Conservation (phyloP, 306 rosid genomes). For the Prunus padus region DNA sequence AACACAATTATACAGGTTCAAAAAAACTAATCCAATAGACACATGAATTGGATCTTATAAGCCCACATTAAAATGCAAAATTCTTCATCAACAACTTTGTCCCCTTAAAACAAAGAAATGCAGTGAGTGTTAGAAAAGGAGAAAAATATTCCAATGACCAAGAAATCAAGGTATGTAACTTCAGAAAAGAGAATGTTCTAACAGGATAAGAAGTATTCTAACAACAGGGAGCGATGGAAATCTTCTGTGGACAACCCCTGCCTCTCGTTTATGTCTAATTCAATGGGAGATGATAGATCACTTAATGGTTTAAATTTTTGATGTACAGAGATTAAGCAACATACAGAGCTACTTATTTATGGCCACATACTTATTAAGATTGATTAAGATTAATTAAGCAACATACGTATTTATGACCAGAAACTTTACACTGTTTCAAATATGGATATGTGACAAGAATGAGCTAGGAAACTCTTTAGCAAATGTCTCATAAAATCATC, state of each 20-base stretch:
- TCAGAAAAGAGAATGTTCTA: background rate
- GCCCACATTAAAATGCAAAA: background rate
- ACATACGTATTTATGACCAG: background rate
- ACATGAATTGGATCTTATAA: background rate
- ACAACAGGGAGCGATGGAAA: background rate
- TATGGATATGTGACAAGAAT: background rate
- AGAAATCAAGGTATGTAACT: background rate
- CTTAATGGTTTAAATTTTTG: background rate
- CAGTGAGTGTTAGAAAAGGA: background rate
- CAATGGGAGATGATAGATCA: background rate
- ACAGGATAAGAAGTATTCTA: background rate
- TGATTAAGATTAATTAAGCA: too few species aligned
- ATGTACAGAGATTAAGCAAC: background rate
- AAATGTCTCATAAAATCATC: background rate
- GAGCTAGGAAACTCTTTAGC: background rate
- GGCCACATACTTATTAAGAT: too few species aligned
- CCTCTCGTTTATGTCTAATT: background rate
- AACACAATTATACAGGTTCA: background rate
- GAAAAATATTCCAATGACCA: background rate
- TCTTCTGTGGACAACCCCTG: background rate
- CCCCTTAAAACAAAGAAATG: background rate
- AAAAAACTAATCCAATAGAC: background rate
- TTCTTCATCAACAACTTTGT: background rate
- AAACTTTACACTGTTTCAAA: background rate
- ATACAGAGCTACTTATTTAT: conserved; percentile 2